These are phyloP conservation scores for Aureobasidium subglaciale DNA, from an alignment of 2,329 filamentous ascomycete species.

Conservation along the genomic window DNA sequence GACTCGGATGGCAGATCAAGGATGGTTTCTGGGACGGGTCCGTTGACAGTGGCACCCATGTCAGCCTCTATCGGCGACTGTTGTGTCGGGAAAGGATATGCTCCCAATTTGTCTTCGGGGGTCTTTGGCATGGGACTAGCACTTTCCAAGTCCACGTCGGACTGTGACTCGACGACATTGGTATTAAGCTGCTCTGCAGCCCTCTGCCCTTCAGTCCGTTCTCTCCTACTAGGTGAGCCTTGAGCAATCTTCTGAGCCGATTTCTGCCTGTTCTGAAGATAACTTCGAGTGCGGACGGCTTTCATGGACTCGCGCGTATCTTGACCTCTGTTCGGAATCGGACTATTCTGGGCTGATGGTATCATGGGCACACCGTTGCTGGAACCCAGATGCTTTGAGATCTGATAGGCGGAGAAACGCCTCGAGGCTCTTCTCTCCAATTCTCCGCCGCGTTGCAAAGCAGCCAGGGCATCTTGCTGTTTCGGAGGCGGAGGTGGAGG, in stretches of 20 bases:
- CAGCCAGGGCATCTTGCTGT: conserved; percentile 85
- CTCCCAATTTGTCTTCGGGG: conserved; percentile 57
- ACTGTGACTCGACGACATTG: conserved; percentile 29
- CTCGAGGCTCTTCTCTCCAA: conserved; percentile 86
- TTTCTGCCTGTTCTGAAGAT: conserved; percentile 45
- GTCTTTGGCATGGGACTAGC: conserved; percentile 47
- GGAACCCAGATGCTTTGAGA: conserved; percentile 84
- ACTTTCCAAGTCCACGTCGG: conserved; percentile 23
- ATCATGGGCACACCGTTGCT: conserved; percentile 80
- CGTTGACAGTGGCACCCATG: conserved; percentile 28
- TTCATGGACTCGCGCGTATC: conserved; percentile 81
- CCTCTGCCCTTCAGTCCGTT: conserved; percentile 36
- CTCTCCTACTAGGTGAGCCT: conserved; percentile 54
- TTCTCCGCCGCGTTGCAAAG: conserved; percentile 84
- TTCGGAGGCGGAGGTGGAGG: conserved; percentile 69
- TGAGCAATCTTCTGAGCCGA: conserved; percentile 41
- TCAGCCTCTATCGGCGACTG: conserved; percentile 3
- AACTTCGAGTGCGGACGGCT: conserved; percentile 55
- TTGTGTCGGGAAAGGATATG: conserved; percentile 25
- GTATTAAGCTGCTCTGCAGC: conserved; percentile 58
- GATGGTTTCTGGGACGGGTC: conserved; percentile 28
- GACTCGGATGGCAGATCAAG: neutral
- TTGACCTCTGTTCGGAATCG: conserved; percentile 76
- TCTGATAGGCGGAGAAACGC: conserved; percentile 93
- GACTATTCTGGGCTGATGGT: conserved; percentile 68